phyloP scores from a whole-genome alignment of 208 protist genomes.

The Crithidia sp. region DNA sequence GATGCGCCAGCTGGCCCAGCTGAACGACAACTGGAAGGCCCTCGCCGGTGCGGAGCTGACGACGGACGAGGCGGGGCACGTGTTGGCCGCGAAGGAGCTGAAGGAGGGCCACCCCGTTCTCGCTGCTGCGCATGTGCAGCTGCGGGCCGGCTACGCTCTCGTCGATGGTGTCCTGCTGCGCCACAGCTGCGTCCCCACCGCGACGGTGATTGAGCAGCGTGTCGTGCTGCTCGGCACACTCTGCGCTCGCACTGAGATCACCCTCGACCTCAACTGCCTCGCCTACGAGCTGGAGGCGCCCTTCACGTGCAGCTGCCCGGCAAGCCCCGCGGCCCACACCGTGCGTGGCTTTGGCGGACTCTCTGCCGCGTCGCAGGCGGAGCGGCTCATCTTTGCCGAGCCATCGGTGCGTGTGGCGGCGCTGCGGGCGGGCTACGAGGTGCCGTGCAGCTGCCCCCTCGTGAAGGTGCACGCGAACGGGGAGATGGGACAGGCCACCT shows the following conservation, averaged over 20 bases:
- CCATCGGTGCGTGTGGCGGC: slow-evolving; percentile 56
- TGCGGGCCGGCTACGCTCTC: slow-evolving; percentile 19
- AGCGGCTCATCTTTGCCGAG: slow-evolving; percentile 53
- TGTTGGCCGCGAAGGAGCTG: slow-evolving; percentile 58
- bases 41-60: slow-evolving; percentile 55
- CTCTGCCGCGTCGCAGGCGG: slow-evolving; percentile 30
- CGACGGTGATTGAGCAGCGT: slow-evolving; percentile 56
- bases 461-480: slow-evolving; percentile 62
- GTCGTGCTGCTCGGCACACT: slow-evolving; percentile 69
- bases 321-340: slow-evolving; percentile 28
- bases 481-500: slow-evolving; percentile 65
- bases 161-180: slow-evolving; percentile 69
- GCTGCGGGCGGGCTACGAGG: slow-evolving; percentile 47
- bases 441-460: slow-evolving; percentile 46
- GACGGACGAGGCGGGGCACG: slow-evolving; percentile 49
- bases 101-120: slow-evolving; percentile 57
- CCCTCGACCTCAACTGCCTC: slow-evolving; percentile 72
- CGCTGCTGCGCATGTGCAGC: slow-evolving; percentile 36
- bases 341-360: slow-evolving; percentile 67
- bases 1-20: slow-evolving; percentile 59
- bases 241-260: slow-evolving; percentile 63
- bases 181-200: slow-evolving; percentile 75
- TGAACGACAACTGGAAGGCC: slow-evolving; percentile 48
- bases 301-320: slow-evolving; percentile 59
- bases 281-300: slow-evolving; percentile 55